phyloP scores from a whole-genome alignment of 371 early-diverging fungal genomes.

The Coemansia sp. region DNA sequence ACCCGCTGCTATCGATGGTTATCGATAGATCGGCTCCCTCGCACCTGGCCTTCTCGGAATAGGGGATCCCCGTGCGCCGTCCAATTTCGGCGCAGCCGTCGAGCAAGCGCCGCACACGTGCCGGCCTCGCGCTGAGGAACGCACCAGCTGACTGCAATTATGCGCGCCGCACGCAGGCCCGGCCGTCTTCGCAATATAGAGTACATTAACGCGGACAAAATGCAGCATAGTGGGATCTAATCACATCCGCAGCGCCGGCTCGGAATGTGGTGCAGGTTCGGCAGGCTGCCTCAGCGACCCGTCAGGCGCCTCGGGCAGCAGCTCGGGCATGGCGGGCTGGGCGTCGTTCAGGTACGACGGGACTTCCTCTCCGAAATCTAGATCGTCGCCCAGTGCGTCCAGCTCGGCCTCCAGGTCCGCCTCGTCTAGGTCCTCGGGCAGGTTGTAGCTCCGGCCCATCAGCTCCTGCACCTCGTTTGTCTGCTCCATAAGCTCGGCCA shows the following conservation, averaged over 20 bases:
- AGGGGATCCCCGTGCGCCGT: neutral
- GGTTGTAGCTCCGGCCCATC: conserved; percentile 83
- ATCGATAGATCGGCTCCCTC: conserved; percentile 3
- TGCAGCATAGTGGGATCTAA: neutral
- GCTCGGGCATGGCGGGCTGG: conserved; percentile 35
- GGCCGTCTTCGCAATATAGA: neutral
- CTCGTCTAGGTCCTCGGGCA: conserved; percentile 95
- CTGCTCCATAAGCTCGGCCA: conserved; percentile 93
- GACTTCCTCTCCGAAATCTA: conserved; percentile 73
- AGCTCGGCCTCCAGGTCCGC: conserved; percentile 97
- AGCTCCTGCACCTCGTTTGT: conserved; percentile 96
- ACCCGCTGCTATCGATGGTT: conserved; percentile 2
- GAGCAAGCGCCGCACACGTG: too few relatives aligned
- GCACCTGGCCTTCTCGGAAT: neutral
- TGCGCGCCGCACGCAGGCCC: neutral
- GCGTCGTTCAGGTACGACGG: conserved; percentile 42
- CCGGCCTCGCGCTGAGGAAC: too few relatives aligned
- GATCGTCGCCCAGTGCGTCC: conserved; percentile 92
- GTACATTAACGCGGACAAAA: neutral
- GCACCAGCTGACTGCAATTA: neutral
- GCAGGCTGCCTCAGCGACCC: conserved; percentile 16
- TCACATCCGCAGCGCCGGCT: conserved; percentile 43
- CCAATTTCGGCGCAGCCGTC: neutral
- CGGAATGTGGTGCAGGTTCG: conserved; percentile 12
- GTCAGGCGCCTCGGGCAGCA: conserved; percentile 42